Base-by-base conservation (phyloP, 2,329 filamentous ascomycete species). In the Kalmusia sp. region DNA sequence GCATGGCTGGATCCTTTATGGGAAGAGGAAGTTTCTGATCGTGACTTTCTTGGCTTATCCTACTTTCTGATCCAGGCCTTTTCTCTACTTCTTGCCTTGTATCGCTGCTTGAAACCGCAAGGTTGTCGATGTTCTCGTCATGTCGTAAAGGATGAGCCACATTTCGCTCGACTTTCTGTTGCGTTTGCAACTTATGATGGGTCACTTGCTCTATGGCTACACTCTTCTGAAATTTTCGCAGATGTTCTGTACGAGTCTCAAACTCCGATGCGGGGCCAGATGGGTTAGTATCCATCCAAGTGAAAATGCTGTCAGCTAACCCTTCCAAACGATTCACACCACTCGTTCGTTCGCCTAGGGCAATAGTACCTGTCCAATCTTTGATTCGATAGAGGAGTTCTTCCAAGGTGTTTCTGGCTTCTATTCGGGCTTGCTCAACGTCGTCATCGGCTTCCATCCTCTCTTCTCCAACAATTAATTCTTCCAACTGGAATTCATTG, bases 391-490 rank as follows among this genome's bases (percentile, higher is more conserved):
- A 49, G 24, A 41, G 22, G 25, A 34, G 31, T 21, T 51, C 37
- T 51, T 51, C 48, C 7, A 30, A 7, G 17, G 22, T 22, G 22
- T 51, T 51, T 19, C 22, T 51, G 19, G 38, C 48, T 35, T 51
- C 22, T 27, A 51, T 51, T 24, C 37, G 38, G 11, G 9, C 15
- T 27, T 51, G 37, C 27, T 51, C 48, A 24, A 35, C 8, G 24
- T 27, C 28, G 28, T 51, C 48, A 3, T 24, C 48, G 24, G 28
- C 38, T 4, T 43, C 48, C n/a, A 43, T 34, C 19, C 35, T 22
- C 17, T 51, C 38, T 15, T 33, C 48, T 5, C 25, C 38, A 4
- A 21, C 4, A 17, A 44, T 37, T 38, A 44, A 24, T 19, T 21
- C 2, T 30, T 35, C 30, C 25, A 51, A 12, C 19, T 43, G 17